Conservation (phyloP, 768 basidiomycete species). For the Boletus coccyginus region DNA sequence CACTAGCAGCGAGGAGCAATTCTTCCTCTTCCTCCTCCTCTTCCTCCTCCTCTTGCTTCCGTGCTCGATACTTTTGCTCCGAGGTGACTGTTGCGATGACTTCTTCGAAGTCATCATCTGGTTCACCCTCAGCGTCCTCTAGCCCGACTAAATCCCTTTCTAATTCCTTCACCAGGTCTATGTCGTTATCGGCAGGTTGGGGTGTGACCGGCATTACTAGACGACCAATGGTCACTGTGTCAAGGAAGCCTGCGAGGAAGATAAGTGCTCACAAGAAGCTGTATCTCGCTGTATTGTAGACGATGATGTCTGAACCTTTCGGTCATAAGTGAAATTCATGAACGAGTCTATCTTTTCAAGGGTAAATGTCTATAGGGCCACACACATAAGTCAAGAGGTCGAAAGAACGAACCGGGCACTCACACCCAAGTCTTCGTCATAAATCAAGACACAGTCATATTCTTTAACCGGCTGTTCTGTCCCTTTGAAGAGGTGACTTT, state of each 20-base stretch:
- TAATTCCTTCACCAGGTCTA: conserved; percentile 29
- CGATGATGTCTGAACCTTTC: conserved; percentile 36
- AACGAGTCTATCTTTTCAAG: conserved; percentile 74
- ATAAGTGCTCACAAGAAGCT: conserved; percentile 22
- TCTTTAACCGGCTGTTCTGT: conserved; percentile 60
- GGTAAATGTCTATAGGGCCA: conserved; percentile 54
- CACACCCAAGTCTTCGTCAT: conserved; percentile 72
- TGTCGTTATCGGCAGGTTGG: conserved; percentile 26
- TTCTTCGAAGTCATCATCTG: conserved; percentile 46
- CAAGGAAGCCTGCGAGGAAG: not conserved
- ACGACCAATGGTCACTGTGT: not conserved
- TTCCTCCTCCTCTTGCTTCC: conserved; percentile 21
- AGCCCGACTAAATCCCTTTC: conserved; percentile 26
- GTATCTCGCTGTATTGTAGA: conserved; percentile 15
- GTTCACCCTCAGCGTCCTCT: conserved; percentile 39
- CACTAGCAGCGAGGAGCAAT: conserved; percentile 23
- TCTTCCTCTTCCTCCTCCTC: conserved; percentile 34
- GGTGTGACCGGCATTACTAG: conserved; percentile 20
- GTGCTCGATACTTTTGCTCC: conserved; percentile 32
- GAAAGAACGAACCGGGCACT: conserved; percentile 21
- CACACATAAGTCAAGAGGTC: conserved; percentile 8
- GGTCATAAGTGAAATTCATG: conserved; percentile 52
- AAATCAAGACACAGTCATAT: conserved; percentile 75
- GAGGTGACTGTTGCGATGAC: conserved; percentile 32
- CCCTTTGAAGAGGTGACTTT: conserved; percentile 57